Conservation (phyloP, 768 basidiomycete species). For the Auricularia sp. region DNA sequence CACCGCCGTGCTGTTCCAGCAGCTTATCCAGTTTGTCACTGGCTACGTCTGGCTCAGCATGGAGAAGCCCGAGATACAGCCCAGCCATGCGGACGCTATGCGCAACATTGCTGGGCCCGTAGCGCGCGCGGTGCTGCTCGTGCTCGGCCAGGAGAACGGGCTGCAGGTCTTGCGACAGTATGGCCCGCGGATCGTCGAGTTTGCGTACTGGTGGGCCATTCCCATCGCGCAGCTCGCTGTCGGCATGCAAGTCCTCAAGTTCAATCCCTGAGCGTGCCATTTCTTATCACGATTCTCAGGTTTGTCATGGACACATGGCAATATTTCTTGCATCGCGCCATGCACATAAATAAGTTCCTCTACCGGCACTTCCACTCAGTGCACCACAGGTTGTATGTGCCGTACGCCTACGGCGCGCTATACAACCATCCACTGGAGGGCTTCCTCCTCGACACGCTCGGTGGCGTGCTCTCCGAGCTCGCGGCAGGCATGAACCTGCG, state of each 20-base stretch:
- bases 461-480: slow-evolving; percentile 67
- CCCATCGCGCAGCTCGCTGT: slow-evolving; percentile 61
- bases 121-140: slow-evolving; percentile 25
- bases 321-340: slow-evolving; percentile 86
- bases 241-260: slow-evolving; percentile 62
- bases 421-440: slow-evolving; percentile 98
- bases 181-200: slow-evolving; percentile 41
- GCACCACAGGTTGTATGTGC: slow-evolving; percentile 93
- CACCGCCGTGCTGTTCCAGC: slow-evolving; percentile 76
- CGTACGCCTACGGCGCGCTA: slow-evolving; percentile 91
- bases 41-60: slow-evolving; percentile 59
- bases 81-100: slow-evolving; percentile 31
- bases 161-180: slow-evolving; percentile 24
- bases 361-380: slow-evolving; percentile 88
- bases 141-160: slow-evolving; percentile 33
- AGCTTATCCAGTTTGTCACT: slow-evolving; percentile 68
- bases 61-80: slow-evolving; percentile 10
- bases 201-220: slow-evolving; percentile 88
- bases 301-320: slow-evolving; percentile 97
- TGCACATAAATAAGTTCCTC: slow-evolving; percentile 85
- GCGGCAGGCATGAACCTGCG: slow-evolving; percentile 60
- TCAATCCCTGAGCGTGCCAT: slow-evolving; percentile 1
- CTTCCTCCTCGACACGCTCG: slow-evolving; percentile 76
- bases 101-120: slow-evolving; percentile 23
- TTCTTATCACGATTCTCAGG: slow-evolving; percentile 31